Evolutionary conservation across 2,329 filamentous ascomycete genomes (phyloP).

Genomic region (Mariannaea elegans): DNA sequence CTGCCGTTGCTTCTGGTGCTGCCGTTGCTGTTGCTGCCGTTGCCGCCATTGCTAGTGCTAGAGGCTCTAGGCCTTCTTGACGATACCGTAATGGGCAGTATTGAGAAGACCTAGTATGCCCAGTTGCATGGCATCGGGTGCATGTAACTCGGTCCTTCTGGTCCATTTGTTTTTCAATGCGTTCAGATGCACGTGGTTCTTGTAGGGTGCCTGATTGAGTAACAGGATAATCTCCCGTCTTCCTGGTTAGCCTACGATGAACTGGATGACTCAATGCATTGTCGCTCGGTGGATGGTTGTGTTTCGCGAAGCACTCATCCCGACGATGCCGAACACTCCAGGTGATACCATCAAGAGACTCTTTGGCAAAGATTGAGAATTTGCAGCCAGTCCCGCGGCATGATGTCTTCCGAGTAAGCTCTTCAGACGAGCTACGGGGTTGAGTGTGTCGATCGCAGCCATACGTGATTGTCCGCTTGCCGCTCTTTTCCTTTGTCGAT

Average conservation of each 20-base stretch:
- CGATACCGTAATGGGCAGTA: too few species aligned
- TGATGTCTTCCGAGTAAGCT: background rate
- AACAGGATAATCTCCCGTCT: too few species aligned
- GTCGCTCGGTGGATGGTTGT: background rate
- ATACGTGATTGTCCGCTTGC: background rate
- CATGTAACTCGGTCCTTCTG: too few species aligned
- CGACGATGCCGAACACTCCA: background rate
- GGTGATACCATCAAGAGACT: background rate
- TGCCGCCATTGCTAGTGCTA: too few species aligned
- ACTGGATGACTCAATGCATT: background rate
- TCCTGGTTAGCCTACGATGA: conserved; percentile 18
- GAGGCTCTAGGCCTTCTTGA: too few species aligned
- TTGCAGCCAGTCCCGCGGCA: background rate
- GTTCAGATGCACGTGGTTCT: too few species aligned
- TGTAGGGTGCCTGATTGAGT: too few species aligned
- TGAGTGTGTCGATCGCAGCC: background rate
- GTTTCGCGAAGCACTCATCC: background rate
- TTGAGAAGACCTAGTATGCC: too few species aligned
- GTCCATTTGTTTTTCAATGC: too few species aligned
- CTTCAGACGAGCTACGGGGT: background rate
- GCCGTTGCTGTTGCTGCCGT: too few species aligned
- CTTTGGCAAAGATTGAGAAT: background rate
- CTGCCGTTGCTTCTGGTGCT: too few species aligned
- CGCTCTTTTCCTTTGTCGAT: background rate
- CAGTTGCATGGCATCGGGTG: too few species aligned